These are phyloP conservation scores for Allomyces javanicus DNA, from an alignment of 192 early-diverging fungal genomes.

Conservation along the genomic window DNA sequence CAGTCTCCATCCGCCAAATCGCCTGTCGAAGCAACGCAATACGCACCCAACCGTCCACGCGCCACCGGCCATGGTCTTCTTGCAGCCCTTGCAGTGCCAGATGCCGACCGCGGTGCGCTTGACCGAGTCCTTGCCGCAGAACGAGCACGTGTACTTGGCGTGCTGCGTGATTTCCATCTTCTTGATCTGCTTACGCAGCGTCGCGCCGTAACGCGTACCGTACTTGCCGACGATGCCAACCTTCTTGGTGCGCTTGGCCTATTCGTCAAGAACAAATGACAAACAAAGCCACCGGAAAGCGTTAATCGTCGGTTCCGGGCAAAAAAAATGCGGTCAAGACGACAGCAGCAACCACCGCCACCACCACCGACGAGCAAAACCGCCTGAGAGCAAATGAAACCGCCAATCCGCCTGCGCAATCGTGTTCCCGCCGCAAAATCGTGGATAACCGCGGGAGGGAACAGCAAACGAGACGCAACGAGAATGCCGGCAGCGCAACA, in stretches of 20 bases:
- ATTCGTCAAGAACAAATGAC: background rate
- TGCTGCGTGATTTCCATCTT: slow-evolving; percentile 99
- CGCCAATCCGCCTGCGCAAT: too few relatives aligned
- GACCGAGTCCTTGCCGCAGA: slow-evolving; percentile 98
- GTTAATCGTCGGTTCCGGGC: too few relatives aligned
- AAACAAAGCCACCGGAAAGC: too few relatives aligned
- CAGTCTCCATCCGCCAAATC: background rate
- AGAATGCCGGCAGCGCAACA: too few relatives aligned
- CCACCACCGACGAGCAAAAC: too few relatives aligned
- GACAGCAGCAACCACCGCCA: too few relatives aligned
- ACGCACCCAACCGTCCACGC: slow-evolving; percentile 79
- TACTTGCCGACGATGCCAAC: slow-evolving; percentile 99
- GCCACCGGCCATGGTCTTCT: slow-evolving; percentile 86
- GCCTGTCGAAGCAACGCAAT: background rate
- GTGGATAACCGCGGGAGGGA: too few relatives aligned
- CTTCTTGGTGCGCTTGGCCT: slow-evolving; percentile 94
- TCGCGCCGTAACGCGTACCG: slow-evolving; percentile 99
- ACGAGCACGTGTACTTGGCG: slow-evolving; percentile 97
- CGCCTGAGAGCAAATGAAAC: too few relatives aligned
- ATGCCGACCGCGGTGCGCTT: slow-evolving; percentile 91
- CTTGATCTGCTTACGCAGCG: slow-evolving; percentile 89
- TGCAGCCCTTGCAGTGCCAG: slow-evolving; percentile 95
- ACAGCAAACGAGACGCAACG: too few relatives aligned
- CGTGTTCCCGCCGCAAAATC: too few relatives aligned
- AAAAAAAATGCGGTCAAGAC: too few relatives aligned